Conservation (phyloP, 148 eudicot species). For the Nyssa sinensis region DNA sequence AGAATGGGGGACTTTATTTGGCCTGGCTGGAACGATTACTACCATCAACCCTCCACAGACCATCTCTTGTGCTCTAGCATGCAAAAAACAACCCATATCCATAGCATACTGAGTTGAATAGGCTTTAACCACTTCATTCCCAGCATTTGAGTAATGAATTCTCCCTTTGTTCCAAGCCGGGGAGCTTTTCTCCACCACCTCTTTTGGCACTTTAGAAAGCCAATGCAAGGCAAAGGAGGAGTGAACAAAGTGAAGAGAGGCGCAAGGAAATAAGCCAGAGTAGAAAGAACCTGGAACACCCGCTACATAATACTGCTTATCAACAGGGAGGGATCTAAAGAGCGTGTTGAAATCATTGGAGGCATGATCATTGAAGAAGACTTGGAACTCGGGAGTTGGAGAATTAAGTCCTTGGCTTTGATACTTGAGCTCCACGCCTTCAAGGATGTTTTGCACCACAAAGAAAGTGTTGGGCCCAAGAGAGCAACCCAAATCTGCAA, state of each 20-base stretch:
- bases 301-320: too few species aligned
- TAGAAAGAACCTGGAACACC: too few species aligned
- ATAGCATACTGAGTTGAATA: constrained; percentile 5
- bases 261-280: not conserved
- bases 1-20: not conserved
- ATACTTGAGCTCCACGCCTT: too few species aligned
- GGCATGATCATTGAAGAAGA: too few species aligned
- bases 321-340: too few species aligned
- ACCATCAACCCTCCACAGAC: constrained; percentile 6
- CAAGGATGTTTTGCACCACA: too few species aligned
- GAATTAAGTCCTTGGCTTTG: too few species aligned
- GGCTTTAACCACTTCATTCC: not conserved
- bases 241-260: not conserved
- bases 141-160: constrained; percentile 7
- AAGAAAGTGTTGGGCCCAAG: too few species aligned
- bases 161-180: constrained; percentile 17
- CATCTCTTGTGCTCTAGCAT: constrained; percentile 15
- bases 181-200: not conserved
- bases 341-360: too few species aligned
- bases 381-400: too few species aligned
- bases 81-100: constrained; percentile 2
- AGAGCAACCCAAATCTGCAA: too few species aligned
- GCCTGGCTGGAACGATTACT: not conserved
- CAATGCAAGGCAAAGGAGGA: constrained; percentile 15
- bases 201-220: constrained; percentile 17